These are phyloP conservation scores for Botrytis pseudocinerea DNA, from an alignment of 2,329 filamentous ascomycete species.

Conservation along the genomic window DNA sequence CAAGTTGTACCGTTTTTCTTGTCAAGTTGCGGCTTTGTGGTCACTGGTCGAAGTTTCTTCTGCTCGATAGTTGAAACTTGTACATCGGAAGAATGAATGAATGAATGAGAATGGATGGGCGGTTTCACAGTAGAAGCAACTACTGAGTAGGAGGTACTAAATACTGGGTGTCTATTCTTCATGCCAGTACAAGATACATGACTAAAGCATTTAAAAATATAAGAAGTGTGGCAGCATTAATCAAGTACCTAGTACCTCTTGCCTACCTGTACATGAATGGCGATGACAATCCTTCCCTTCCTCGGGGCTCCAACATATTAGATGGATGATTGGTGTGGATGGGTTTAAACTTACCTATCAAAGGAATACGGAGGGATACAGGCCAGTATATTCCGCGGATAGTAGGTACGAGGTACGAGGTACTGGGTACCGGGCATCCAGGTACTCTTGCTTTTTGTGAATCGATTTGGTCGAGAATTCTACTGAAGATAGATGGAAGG, in stretches of 20 bases:
- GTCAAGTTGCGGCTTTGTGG: constrained; percentile 5
- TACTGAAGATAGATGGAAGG: not conserved
- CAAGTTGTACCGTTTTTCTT: not conserved
- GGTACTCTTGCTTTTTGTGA: not conserved
- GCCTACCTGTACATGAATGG: not conserved
- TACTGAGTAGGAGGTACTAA: not conserved
- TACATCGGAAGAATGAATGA: not conserved
- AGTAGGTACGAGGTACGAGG: no score
- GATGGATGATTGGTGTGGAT: not conserved
- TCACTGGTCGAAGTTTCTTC: constrained; percentile 10
- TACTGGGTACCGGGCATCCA: not conserved
- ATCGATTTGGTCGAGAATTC: not conserved
- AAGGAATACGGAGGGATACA: not conserved
- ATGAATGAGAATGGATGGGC: not conserved
- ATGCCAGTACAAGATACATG: not conserved
- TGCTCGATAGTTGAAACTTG: constrained; percentile 2
- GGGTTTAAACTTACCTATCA: not conserved
- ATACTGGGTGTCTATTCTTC: not conserved
- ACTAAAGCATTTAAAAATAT: not conserved
- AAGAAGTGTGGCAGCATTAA: not conserved
- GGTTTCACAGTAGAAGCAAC: not conserved
- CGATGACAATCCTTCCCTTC: not conserved
- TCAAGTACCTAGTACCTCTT: not conserved
- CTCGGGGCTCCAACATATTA: not conserved
- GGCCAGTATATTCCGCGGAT: not conserved